A percentile compares a stretch with the other conserved stretches of the same genome.
phyloP scores from a whole-genome alignment of 306 rosid species.

The Vigna radiata region DNA sequence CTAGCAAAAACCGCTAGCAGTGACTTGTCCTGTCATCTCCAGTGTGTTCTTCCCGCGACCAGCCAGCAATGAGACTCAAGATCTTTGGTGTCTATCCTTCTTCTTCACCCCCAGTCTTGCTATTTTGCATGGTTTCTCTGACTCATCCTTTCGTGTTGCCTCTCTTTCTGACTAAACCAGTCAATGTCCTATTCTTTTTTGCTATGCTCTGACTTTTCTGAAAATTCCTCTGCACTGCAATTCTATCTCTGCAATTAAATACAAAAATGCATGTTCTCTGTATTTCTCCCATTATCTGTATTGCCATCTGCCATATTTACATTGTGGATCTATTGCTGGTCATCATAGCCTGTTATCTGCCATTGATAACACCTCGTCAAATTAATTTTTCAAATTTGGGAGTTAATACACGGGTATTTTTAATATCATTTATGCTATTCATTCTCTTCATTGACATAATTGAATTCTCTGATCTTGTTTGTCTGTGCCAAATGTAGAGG shows the following conservation, averaged over 20 bases:
- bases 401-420: conserved; percentile 23
- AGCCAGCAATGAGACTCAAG: not conserved
- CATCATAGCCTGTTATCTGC: not conserved
- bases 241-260: not conserved
- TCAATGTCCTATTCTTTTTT: not conserved
- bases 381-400: conserved; percentile 3
- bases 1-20: not conserved
- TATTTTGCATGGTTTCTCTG: not conserved
- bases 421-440: not conserved
- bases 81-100: not conserved
- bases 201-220: not conserved
- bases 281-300: too few relatives aligned
- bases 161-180: not conserved
- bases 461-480: conserved; percentile 41
- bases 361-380: not conserved
- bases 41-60: not conserved
- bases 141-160: not conserved
- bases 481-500: conserved; percentile 62
- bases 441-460: conserved; percentile 16
- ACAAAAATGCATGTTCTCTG: not conserved
- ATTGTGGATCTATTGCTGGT: not conserved
- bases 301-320: not conserved
- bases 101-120: not conserved
- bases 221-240: not conserved
- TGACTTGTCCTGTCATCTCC: not conserved